phyloP scores from a whole-genome alignment of 805 yeast species.

The Cyberlindnera suaveolens region DNA sequence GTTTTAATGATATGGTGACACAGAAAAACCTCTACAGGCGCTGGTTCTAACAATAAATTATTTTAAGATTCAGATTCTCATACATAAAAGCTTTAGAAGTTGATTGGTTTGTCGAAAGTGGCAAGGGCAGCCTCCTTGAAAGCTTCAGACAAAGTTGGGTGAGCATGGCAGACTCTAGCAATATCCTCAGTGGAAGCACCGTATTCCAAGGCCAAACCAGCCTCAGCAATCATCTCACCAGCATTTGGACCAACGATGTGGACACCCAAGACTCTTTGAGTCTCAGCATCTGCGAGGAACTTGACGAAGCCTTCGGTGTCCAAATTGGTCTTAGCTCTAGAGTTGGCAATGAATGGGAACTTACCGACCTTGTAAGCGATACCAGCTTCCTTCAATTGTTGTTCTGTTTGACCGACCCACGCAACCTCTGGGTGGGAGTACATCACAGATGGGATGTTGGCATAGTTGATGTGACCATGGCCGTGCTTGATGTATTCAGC shows the following conservation, averaged over 20 bases:
- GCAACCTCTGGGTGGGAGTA: constrained; percentile 99
- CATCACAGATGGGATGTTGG: constrained; percentile 97
- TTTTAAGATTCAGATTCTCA: no score
- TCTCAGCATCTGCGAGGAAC: constrained; percentile 92
- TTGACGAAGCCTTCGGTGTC: constrained; percentile 98
- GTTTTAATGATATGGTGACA: no score
- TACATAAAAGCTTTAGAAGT: constrained; percentile 42
- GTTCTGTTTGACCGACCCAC: constrained; percentile 97
- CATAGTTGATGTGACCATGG: constrained; percentile 97
- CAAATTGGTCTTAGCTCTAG: constrained; percentile 96
- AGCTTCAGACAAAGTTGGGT: constrained; percentile 97
- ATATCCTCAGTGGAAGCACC: constrained; percentile 98
- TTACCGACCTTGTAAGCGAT: constrained; percentile 90
- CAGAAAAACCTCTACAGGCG: no score
- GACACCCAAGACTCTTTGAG: constrained; percentile 92
- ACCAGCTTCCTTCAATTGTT: constrained; percentile 90
- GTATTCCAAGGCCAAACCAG: constrained; percentile 93
- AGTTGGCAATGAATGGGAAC: constrained; percentile 98
- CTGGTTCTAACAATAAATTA: no score
- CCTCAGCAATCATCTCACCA: constrained; percentile 99
- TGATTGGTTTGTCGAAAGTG: constrained; percentile 86
- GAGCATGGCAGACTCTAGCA: constrained; percentile 97
- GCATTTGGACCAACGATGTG: constrained; percentile 98
- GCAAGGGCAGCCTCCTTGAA: constrained; percentile 97
- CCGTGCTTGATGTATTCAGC: constrained; percentile 91